Conservation (phyloP, 805 yeast species). For the Teunomyces pallodes region DNA sequence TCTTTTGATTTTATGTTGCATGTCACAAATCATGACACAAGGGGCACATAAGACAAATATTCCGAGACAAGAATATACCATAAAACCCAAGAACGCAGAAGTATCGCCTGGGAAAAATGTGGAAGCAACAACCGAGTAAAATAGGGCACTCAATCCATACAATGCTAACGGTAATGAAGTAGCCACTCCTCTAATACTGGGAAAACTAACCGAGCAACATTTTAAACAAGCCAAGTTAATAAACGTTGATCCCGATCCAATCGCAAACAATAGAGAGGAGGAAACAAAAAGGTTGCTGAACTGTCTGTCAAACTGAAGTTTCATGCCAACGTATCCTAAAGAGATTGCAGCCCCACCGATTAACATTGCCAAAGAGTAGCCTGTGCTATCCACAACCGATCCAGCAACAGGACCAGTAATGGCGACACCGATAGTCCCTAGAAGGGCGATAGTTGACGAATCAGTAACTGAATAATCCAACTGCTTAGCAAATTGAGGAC, state of each 20-base stretch:
- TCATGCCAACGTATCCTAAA: conserved; percentile 56
- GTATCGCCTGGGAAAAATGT: conserved; percentile 58
- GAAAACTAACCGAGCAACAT: conserved; percentile 70
- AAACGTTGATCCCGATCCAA: conserved; percentile 71
- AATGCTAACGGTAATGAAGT: conserved; percentile 73
- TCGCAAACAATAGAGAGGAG: conserved; percentile 46
- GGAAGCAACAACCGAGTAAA: conserved; percentile 57
- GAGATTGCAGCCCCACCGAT: conserved; percentile 50
- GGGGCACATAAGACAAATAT: conserved; percentile 48
- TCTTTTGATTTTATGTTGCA: conserved; percentile 19
- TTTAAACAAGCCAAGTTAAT: conserved; percentile 65
- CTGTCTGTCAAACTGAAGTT: conserved; percentile 45
- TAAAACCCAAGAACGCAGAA: conserved; percentile 47
- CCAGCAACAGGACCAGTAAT: conserved; percentile 70
- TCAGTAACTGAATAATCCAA: conserved; percentile 60
- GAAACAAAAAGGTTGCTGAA: conserved; percentile 41
- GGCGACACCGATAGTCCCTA: conserved; percentile 66
- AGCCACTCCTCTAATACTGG: conserved; percentile 67
- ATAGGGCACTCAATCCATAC: conserved; percentile 71
- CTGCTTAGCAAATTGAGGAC: conserved; percentile 68
- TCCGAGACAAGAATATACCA: conserved; percentile 41
- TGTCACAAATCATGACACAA: conserved; percentile 40
- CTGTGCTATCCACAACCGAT: conserved; percentile 56
- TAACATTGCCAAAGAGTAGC: conserved; percentile 53
- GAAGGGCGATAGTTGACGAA: conserved; percentile 61